Conservation (phyloP, 2,329 filamentous ascomycete species). For the Fusarium sp. region DNA sequence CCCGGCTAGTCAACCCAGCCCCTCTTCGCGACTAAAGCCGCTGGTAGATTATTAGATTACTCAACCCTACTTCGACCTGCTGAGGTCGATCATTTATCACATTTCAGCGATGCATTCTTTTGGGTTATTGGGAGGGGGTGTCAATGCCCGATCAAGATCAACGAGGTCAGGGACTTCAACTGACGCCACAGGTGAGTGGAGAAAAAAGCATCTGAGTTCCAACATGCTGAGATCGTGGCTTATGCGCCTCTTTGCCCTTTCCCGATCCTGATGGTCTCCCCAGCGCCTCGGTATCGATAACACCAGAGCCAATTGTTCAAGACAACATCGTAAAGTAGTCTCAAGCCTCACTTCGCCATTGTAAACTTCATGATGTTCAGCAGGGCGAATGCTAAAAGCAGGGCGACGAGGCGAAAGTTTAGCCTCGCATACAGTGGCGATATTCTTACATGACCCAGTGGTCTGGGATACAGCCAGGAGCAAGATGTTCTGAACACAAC, state of each 20-base stretch:
- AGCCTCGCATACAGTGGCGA: constrained; percentile 17
- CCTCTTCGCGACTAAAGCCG: constrained; percentile 12
- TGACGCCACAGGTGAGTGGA: constrained; percentile 6
- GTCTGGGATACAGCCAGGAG: neutral
- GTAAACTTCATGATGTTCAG: constrained; percentile 10
- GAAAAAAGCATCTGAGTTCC: constrained; percentile 4
- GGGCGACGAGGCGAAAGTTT: constrained; percentile 7
- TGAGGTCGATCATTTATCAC: constrained; percentile 30
- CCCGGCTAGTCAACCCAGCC: constrained; percentile 2
- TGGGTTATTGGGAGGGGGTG: constrained; percentile 2
- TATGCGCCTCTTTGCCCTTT: constrained; percentile 13
- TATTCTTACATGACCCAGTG: neutral
- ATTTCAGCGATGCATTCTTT: constrained; percentile 14
- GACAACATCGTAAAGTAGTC: constrained; percentile 6
- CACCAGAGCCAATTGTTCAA: constrained; percentile 12
- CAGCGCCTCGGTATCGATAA: constrained; percentile 24
- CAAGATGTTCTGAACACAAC: constrained; percentile 11
- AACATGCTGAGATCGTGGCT: constrained; percentile 31
- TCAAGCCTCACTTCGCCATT: constrained; percentile 18
- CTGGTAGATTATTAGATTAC: constrained; percentile 22
- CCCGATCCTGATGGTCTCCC: constrained; percentile 29
- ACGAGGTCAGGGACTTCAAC: neutral
- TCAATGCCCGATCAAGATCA: neutral
- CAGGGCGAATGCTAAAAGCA: constrained; percentile 23
- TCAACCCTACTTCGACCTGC: constrained; percentile 13